Conservation (phyloP, 2,329 filamentous ascomycete species). For the Fusarium cyanostomum region DNA sequence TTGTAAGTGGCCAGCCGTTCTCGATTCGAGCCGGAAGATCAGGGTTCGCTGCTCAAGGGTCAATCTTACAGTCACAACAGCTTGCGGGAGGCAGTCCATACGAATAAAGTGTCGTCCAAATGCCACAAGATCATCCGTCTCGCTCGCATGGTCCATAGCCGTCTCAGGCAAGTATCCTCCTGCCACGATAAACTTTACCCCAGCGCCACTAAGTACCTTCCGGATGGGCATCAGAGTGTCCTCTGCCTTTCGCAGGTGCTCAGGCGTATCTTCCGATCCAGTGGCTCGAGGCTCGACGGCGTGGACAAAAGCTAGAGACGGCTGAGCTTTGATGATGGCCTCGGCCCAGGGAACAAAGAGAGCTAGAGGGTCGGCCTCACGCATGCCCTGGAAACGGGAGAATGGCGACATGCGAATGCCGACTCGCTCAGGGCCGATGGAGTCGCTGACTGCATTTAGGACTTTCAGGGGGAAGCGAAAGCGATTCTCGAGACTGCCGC, state of each 20-base stretch:
- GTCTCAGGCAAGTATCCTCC: constrained; percentile 47
- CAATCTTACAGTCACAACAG: not conserved
- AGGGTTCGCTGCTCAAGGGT: constrained; percentile 34
- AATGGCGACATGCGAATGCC: constrained; percentile 70
- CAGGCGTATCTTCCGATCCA: constrained; percentile 50
- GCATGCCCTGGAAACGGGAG: constrained; percentile 70
- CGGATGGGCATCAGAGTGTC: constrained; percentile 48
- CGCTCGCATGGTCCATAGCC: constrained; percentile 44
- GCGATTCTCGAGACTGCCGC: constrained; percentile 63
- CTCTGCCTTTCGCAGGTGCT: constrained; percentile 43
- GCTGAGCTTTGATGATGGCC: constrained; percentile 60
- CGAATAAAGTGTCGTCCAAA: constrained; percentile 49
- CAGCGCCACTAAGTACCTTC: constrained; percentile 43
- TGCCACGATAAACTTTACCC: constrained; percentile 45
- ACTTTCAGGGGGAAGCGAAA: constrained; percentile 61
- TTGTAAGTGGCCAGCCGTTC: constrained; percentile 36
- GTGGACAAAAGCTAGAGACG: constrained; percentile 70
- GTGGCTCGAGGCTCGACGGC: constrained; percentile 66
- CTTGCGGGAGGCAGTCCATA: not conserved
- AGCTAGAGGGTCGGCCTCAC: constrained; percentile 64
- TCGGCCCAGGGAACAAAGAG: constrained; percentile 64
- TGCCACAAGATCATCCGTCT: constrained; percentile 47
- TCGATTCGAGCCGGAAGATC: constrained; percentile 39
- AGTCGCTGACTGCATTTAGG: constrained; percentile 53
- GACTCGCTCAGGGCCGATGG: constrained; percentile 61